Evolutionary conservation across 495 filamentous ascomycete species (phyloP), one percentile per base, ranked within the genome.

Genomic region (Penicillium fimorum): DNA sequence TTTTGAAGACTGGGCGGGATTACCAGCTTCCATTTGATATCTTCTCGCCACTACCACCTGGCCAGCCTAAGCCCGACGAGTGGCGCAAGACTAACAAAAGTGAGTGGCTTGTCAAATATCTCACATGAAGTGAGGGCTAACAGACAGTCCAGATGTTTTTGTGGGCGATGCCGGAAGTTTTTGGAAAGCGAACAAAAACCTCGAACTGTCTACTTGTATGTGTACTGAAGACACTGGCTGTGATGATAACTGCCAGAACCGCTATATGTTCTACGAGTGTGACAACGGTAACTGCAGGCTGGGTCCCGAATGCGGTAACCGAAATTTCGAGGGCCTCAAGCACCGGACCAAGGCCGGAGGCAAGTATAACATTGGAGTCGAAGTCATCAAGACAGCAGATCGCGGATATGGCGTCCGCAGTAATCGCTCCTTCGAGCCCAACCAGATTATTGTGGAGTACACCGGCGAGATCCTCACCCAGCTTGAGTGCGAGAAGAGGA

Each of bases 381-480:
- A 98, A 67, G 92, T 97, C 29, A 82, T 94, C 72, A 91, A 96
- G 74, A 97, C 95, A 9, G 59, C 64, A 15, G 91, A 96, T 75
- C 84, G 91, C 47, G 94, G 94, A 27, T 96, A 90, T 69, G 94
- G 94, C 42, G 88, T 98, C 20, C 87, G 94, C 50, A 88, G 87
- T 60, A 96, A 93, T 68, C 87, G 94, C 40, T 87, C 84, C 53
- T 98, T 96, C 63, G 82, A 88, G 38, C 82, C 92, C 0, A 85
- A 92, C 63, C 92, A 97, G 75, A 95, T 98, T 69, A 96, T 98
- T 64, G 90, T 97, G 71, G 94, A 98, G 67, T 98, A 98, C 67
- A 91, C 90, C 8, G 94, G 94, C 37, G 94, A 98, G 73, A 96
- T 98, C 54, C 93, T 98, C 65, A 96, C 91, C 0, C 89, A 93